Base-by-base conservation (phyloP, 257 asterid species). In the Nicotiana otophora region DNA sequence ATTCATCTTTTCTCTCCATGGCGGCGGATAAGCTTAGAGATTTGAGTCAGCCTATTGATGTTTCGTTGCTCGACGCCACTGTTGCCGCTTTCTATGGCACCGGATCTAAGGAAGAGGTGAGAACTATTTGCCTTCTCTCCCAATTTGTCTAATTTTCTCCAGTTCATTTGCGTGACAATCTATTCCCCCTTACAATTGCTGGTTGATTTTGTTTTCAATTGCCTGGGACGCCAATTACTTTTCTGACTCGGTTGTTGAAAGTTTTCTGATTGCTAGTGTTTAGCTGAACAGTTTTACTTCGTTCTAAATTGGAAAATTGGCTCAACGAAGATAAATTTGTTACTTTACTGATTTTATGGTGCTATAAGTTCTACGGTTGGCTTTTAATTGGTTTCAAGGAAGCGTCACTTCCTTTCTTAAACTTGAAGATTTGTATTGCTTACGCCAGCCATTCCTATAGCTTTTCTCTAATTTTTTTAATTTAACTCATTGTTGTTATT, bases 41-140 rank as follows among this genome's bases (percentile, higher is more conserved):
- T 92, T 92, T 95, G 89, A 88, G 92, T 77, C 98, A 92, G 88
- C 99, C 99, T 70, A 86, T 95, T 80, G 97, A 95, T 64, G 98
- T 95, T 68, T 57, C 90, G 16, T 86, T 95, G 85, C 97, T 95
- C 46, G 99, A 95, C 84, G 98, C 99, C 61, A 94, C 98, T 20
- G 97, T 95, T 26, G 91, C 94, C 5, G 97, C 97, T 78, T 94
- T 95, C 89, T 95, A 95, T 83, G 99, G 97, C 61, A 94, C 99
- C 64, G 99, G 99, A 90, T 95, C 99, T 84, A 94, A 94, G 81
- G 97, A 94, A n/a, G 97, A 95, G 98, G 99, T 95, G 69, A 74
- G 85, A 66, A 81, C 82, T 8, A 16, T 65, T 62, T 82, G 9
- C n/a, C 4, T 77, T 3, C 23, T 83, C 55, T 14, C 55, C 8